Base-by-base conservation (phyloP, 2,329 filamentous ascomycete genomes). In the Penicillium occitanis region DNA sequence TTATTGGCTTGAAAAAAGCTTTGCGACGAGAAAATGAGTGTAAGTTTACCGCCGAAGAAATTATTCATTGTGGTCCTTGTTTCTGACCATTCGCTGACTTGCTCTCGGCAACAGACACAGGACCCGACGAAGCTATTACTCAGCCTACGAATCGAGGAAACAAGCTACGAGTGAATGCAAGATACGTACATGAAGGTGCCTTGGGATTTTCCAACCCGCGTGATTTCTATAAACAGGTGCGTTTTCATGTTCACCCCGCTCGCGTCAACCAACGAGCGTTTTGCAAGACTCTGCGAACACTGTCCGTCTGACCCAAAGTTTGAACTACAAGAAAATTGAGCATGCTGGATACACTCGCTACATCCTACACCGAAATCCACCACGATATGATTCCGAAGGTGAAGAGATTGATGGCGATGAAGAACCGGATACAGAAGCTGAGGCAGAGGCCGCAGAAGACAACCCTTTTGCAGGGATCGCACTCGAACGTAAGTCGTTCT, bases 351-450 rank as follows among this genome's bases (percentile, higher is more conserved):
- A 88, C 74, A 79, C 82, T 50, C 82, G 87, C 71, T 81, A 85
- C 72, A 87, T 88, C 61, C 79, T 89, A 58, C 80, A 83, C 69
- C 82, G 79, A 48, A 89, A 88, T 66, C 87, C 87, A 5, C 79
- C 81, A 61, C 83, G 85, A 69, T 87, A 85, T 74, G 87, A 90
- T 72, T 85, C 84, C n/a, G 86, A 89, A 72, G 87, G 87, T 63
- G 86, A 87, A 68, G 83, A 88, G 67, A 80, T 88, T 58, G 85
- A 87, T 42, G 81, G 83, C 25, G 53, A 64, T 33, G 83, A 85
- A 66, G 85, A 87, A 72, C 83, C 83, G 71, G 84, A 86, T 70
- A 82, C 84, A 60, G 84, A 86, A 65, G 84, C 84, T n/a, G 84
- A 86, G 70, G 82, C 83, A 25, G 80, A 82, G 55, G 84, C 84